phyloP scores from a whole-genome alignment of 306 rosid species.

The Lathyrus aphaca region DNA sequence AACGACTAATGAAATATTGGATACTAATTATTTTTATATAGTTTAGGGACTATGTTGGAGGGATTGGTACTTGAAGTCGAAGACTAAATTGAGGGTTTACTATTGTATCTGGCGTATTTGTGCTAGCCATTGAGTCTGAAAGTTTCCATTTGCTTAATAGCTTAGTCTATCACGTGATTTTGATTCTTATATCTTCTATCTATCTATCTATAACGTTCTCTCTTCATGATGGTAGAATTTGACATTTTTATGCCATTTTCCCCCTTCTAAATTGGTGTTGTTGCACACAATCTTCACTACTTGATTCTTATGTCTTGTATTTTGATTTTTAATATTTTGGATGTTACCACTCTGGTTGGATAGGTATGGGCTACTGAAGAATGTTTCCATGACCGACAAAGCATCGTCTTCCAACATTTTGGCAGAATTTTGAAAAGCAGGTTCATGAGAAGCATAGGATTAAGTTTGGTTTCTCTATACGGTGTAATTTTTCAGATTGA shows the following conservation, averaged over 20 bases:
- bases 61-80: background rate
- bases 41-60: background rate
- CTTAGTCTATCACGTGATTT: background rate
- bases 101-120: background rate
- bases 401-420: background rate
- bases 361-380: conserved; percentile 9
- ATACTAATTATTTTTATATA: background rate
- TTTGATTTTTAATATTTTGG: background rate
- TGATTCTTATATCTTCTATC: background rate
- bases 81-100: background rate
- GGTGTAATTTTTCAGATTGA: background rate
- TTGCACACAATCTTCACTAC: background rate
- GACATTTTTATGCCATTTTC: background rate
- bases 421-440: conserved; percentile 8
- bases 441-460: conserved; percentile 8
- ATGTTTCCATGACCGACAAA: background rate
- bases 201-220: background rate
- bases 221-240: background rate
- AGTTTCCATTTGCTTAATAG: background rate
- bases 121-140: background rate
- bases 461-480: conserved; percentile 19
- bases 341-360: background rate
- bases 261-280: background rate
- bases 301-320: background rate
- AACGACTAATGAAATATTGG: background rate